phyloP scores from a whole-genome alignment of 2,329 filamentous ascomycete species.

The Amphichorda felina region DNA sequence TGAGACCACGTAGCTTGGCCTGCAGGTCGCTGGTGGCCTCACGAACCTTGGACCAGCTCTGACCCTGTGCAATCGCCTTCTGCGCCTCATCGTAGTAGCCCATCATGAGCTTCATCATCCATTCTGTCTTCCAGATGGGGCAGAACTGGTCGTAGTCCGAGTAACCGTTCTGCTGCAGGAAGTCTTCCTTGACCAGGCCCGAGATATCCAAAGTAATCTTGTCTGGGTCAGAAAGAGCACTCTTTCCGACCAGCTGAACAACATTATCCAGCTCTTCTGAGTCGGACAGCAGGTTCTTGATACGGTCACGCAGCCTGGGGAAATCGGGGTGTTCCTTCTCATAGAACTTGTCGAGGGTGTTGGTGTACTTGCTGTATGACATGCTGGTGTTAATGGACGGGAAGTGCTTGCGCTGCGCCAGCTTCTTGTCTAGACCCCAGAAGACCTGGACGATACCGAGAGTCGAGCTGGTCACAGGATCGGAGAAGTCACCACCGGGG shows the following conservation, averaged over 20 bases:
- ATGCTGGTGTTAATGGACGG: slow-evolving; percentile 91
- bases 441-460: slow-evolving; percentile 98
- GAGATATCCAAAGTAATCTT: slow-evolving; percentile 97
- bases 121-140: slow-evolving; percentile 98
- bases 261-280: slow-evolving; percentile 98
- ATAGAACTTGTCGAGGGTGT: slow-evolving; percentile 82
- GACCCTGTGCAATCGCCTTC: slow-evolving; percentile 85
- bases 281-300: slow-evolving; percentile 86
- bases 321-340: slow-evolving; percentile 90
- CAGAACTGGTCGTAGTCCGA: slow-evolving; percentile 99
- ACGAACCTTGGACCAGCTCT: slow-evolving; percentile 84
- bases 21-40: slow-evolving; percentile 85
- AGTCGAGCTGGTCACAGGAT: slow-evolving; percentile 88
- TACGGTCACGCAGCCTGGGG: slow-evolving; percentile 80
- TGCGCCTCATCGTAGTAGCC: slow-evolving; percentile 95
- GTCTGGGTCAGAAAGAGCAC: slow-evolving; percentile 86
- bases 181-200: slow-evolving; percentile 90
- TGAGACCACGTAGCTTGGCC: slow-evolving; percentile 75
- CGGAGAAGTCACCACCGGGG: slow-evolving; percentile 97
- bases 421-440: slow-evolving; percentile 99
- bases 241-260: slow-evolving; percentile 96
- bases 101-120: slow-evolving; percentile 99
- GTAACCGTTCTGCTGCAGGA: slow-evolving; percentile 98
- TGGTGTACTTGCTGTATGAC: slow-evolving; percentile 96
- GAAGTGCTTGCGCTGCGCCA: slow-evolving; percentile 98